phyloP scores from a whole-genome alignment of 2,329 filamentous ascomycete species.

The Aspergillus tanneri region DNA sequence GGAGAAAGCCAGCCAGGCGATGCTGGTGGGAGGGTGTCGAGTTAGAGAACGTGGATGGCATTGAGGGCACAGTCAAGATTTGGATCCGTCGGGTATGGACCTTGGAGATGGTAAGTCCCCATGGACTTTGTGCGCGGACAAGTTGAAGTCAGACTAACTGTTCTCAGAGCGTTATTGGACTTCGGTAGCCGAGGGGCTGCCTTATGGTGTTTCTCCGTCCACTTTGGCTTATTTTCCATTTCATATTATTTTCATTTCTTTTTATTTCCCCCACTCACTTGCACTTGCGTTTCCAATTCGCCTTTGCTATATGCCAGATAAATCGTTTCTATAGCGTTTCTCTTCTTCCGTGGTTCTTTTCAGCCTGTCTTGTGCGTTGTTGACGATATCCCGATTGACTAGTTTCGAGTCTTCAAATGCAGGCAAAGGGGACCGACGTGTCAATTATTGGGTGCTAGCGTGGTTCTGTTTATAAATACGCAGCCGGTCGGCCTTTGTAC shows the following conservation, averaged over 20 bases:
- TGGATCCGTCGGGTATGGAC: conserved; percentile 99
- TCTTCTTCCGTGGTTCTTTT: conserved; percentile 9
- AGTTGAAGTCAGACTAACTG: conserved; percentile 18
- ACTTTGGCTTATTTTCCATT: conserved; percentile 18
- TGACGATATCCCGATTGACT: conserved; percentile 25
- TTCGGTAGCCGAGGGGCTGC: conserved; percentile 52
- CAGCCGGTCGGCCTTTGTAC: conserved; percentile 18
- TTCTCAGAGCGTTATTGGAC: conserved; percentile 73
- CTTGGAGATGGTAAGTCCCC: conserved; percentile 73
- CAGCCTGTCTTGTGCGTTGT: conserved; percentile 18
- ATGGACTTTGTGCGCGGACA: not conserved
- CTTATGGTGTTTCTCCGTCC: conserved; percentile 23
- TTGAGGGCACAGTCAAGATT: conserved; percentile 89
- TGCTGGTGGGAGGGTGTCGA: conserved; percentile 99
- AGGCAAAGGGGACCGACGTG: conserved; percentile 21
- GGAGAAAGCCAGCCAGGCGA: conserved; percentile 90
- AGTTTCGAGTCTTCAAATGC: conserved; percentile 11
- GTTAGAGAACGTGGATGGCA: conserved; percentile 81
- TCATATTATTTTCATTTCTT: too few relatives aligned
- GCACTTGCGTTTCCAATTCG: conserved; percentile 10
- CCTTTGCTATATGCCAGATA: conserved; percentile 15
- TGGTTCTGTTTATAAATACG: conserved; percentile 21
- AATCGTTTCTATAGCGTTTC: conserved; percentile 12
- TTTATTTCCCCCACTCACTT: too few relatives aligned
- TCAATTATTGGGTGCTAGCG: conserved; percentile 18